Evolutionary conservation across 441 rosid species (phyloP).

Genomic region (Aleurites moluccanus): DNA sequence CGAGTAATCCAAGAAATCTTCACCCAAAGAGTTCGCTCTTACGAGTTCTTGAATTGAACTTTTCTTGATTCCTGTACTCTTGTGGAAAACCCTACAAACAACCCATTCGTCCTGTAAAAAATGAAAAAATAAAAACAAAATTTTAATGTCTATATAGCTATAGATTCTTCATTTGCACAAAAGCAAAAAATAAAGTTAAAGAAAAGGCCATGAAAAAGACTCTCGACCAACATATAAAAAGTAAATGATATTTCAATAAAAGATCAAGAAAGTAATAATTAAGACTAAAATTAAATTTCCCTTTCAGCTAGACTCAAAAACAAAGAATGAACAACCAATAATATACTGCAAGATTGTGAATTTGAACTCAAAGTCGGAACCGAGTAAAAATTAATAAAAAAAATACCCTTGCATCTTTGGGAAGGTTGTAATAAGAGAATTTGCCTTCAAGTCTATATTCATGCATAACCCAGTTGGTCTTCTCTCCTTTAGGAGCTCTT

Average conservation of each 20-base stretch:
- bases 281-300: neutral
- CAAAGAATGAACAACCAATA: too few species aligned
- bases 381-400: neutral
- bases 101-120: conserved; percentile 91
- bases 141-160: conserved; percentile 6
- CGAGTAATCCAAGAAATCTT: conserved; percentile 52
- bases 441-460: conserved; percentile 93
- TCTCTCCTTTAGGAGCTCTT: conserved; percentile 97
- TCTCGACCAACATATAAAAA: conserved; percentile 36
- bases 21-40: conserved; percentile 56
- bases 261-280: conserved; percentile 4
- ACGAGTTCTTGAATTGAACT: conserved; percentile 42
- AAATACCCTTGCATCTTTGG: conserved; percentile 65
- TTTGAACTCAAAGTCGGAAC: too few species aligned
- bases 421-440: conserved; percentile 70
- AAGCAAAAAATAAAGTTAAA: conserved; percentile 26
- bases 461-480: conserved; percentile 97
- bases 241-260: conserved; percentile 14
- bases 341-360: too few species aligned
- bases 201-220: conserved; percentile 31
- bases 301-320: neutral
- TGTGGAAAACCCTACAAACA: conserved; percentile 93
- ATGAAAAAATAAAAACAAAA: neutral
- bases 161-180: conserved; percentile 34
- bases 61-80: conserved; percentile 58